A percentile compares a stretch with the other conserved stretches of the same genome.
Conservation (phyloP, 371 early-diverging fungal species). For the Syncephalastrum racemosum region DNA sequence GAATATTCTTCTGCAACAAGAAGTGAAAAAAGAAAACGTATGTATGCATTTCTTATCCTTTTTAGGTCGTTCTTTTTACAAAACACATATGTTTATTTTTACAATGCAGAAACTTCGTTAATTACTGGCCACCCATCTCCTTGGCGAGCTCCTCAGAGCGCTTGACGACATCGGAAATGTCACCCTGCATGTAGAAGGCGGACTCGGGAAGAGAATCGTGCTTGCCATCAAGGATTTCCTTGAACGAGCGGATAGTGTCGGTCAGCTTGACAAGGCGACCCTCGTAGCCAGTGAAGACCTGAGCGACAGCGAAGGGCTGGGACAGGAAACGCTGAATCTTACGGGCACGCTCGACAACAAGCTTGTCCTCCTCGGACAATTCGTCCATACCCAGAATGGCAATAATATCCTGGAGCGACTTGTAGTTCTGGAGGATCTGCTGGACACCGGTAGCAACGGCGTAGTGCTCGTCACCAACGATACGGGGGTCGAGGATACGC, state of each 20-base stretch:
- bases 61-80: no score
- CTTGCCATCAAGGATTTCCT: slow-evolving; percentile 95
- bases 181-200: slow-evolving; percentile 97
- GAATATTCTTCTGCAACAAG: no score
- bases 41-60: no score
- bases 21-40: no score
- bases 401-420: slow-evolving; percentile 96
- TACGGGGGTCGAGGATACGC: slow-evolving; percentile 94
- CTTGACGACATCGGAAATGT: slow-evolving; percentile 87
- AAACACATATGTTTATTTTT: no score
- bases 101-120: no score
- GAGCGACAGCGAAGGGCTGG: slow-evolving; percentile 96
- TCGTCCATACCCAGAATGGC: slow-evolving; percentile 97
- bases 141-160: slow-evolving; percentile 90
- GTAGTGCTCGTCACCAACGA: slow-evolving; percentile 95
- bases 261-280: slow-evolving; percentile 89
- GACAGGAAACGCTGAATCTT: slow-evolving; percentile 96
- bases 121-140: slow-evolving; percentile 30
- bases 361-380: slow-evolving; percentile 96
- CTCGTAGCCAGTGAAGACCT: slow-evolving; percentile 96
- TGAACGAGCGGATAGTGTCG: slow-evolving; percentile 95
- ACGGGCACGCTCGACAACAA: slow-evolving; percentile 93
- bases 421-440: slow-evolving; percentile 94
- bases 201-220: slow-evolving; percentile 93
- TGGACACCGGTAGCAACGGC: slow-evolving; percentile 90